phyloP scores from a whole-genome alignment of 2,329 filamentous ascomycete species.

The Aspergillus clavatus region DNA sequence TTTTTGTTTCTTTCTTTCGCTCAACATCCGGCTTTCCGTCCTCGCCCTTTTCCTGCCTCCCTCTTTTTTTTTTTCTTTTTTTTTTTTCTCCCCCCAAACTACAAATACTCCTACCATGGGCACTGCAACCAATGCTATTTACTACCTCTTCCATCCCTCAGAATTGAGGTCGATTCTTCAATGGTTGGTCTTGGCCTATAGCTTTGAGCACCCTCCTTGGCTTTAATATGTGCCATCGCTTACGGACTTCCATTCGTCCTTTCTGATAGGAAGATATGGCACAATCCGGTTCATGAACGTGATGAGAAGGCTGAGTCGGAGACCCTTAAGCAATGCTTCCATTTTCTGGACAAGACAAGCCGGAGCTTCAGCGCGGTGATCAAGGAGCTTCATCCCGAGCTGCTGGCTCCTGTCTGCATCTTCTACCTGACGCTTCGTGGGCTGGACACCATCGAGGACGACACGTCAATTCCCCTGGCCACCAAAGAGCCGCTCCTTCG shows the following conservation, averaged over 20 bases:
- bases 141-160: slow-evolving; percentile 69
- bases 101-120: slow-evolving; percentile 32
- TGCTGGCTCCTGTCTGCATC: slow-evolving; percentile 79
- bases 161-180: slow-evolving; percentile 80
- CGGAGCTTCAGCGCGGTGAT: slow-evolving; percentile 92
- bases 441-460: slow-evolving; percentile 97
- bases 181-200: slow-evolving; percentile 59
- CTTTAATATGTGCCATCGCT: slow-evolving; percentile 11
- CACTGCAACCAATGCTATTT: slow-evolving; percentile 52
- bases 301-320: slow-evolving; percentile 68
- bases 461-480: slow-evolving; percentile 81
- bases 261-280: slow-evolving; percentile 79
- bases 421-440: slow-evolving; percentile 93
- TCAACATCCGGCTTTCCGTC: slow-evolving; percentile 1
- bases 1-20: slow-evolving; percentile 12
- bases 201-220: slow-evolving; percentile 3
- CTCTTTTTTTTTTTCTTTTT: slow-evolving; percentile 13
- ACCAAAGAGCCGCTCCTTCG: slow-evolving; percentile 83
- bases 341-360: slow-evolving; percentile 80
- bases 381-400: slow-evolving; percentile 88
- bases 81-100: too few relatives aligned
- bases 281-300: slow-evolving; percentile 85
- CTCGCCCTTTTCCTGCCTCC: slow-evolving; percentile 10
- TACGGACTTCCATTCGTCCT: slow-evolving; percentile 1
- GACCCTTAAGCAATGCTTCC: slow-evolving; percentile 76